Conservation (phyloP, 202 grass and related monocot species). For the Thinopyrum obtusiflorum region DNA sequence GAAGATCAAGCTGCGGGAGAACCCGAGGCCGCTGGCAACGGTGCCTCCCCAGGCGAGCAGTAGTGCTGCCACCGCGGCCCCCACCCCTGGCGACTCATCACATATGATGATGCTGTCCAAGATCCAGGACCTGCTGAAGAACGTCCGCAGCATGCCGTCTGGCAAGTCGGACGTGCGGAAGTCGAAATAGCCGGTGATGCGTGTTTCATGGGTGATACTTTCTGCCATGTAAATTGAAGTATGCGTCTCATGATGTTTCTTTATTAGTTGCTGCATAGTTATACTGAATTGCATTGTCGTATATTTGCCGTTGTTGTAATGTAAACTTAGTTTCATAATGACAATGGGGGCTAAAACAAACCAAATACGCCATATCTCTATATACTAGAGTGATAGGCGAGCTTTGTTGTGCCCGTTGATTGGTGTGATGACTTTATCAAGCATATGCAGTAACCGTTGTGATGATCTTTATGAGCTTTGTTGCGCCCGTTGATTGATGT, state of each 20-base stretch:
- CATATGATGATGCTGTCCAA: conserved; percentile 76
- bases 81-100: conserved; percentile 8
- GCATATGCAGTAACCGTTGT: too few species aligned
- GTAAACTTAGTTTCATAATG: too few species aligned
- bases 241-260: neutral
- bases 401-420: too few species aligned
- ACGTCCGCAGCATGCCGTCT: conserved; percentile 48
- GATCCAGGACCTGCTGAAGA: conserved; percentile 87
- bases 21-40: conserved; percentile 8
- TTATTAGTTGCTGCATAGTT: too few species aligned
- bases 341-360: too few species aligned
- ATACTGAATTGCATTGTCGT: too few species aligned
- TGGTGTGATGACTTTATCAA: too few species aligned
- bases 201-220: neutral
- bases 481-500: too few species aligned
- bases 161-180: conserved; percentile 45
- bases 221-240: neutral
- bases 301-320: too few species aligned
- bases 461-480: too few species aligned
- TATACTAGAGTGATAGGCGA: too few species aligned
- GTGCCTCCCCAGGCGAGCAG: conserved; percentile 21
- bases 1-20: conserved; percentile 73
- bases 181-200: conserved; percentile 33
- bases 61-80: neutral
- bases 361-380: too few species aligned